Evolutionary conservation across 2,329 filamentous ascomycete genomes (phyloP).

Genomic region (Aspergillus alliaceus): DNA sequence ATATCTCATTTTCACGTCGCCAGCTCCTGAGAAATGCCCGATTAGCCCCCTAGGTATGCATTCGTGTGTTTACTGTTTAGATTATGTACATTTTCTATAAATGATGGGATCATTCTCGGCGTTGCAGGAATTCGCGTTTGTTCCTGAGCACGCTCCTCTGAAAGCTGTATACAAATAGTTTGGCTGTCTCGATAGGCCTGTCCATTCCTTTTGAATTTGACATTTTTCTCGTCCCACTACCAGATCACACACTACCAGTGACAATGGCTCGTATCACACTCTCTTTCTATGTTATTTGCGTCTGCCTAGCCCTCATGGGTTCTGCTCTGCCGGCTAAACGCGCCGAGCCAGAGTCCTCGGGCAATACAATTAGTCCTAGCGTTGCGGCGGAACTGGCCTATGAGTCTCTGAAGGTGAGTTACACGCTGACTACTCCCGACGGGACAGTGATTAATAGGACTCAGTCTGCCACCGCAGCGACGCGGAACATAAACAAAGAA

Average conservation of each 20-base stretch:
- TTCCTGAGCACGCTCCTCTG: not conserved
- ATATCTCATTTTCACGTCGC: not conserved
- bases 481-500: slow-evolving; percentile 14
- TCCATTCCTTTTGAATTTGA: slow-evolving; percentile 15
- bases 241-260: slow-evolving; percentile 3
- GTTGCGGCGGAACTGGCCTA: slow-evolving; percentile 2
- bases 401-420: slow-evolving; percentile 18
- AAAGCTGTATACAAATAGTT: not conserved
- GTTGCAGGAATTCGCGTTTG: too few relatives aligned
- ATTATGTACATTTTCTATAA: not conserved
- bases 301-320: slow-evolving; percentile 30
- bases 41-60: not conserved
- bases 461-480: slow-evolving; percentile 18
- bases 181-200: not conserved
- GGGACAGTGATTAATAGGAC: not conserved
- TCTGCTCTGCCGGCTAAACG: slow-evolving; percentile 29
- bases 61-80: not conserved
- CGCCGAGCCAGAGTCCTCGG: not conserved
- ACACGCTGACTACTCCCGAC: not conserved
- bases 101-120: not conserved
- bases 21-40: not conserved
- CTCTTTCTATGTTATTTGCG: slow-evolving; percentile 28
- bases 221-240: not conserved
- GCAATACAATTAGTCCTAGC: not conserved
- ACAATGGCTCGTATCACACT: slow-evolving; percentile 34